Evolutionary conservation across 2,329 filamentous ascomycete genomes (phyloP).

Genomic region (Capronia coronata): DNA sequence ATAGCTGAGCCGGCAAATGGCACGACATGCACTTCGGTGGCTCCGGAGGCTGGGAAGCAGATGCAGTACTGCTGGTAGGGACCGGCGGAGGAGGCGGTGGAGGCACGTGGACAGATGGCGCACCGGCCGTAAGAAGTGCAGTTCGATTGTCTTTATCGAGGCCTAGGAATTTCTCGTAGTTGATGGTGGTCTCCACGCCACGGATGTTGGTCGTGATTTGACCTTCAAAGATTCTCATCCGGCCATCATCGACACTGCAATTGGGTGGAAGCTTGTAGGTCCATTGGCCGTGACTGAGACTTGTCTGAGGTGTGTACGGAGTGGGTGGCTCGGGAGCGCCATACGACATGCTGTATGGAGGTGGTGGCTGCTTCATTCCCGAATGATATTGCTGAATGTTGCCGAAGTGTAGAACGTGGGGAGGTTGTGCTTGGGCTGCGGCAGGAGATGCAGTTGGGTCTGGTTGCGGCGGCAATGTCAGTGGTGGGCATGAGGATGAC

Average conservation of each 20-base stretch:
- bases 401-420: constrained; percentile 3
- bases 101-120: not conserved
- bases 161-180: constrained; percentile 7
- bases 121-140: constrained; percentile 6
- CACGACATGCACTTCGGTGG: not conserved
- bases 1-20: not conserved
- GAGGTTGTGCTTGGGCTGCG: not conserved
- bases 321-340: not conserved
- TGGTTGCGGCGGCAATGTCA: constrained; percentile 6
- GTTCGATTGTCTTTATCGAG: constrained; percentile 7
- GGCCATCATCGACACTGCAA: not conserved
- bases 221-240: constrained; percentile 5
- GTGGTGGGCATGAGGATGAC: not conserved
- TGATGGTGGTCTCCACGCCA: constrained; percentile 14
- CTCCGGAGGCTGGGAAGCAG: not conserved
- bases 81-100: constrained; percentile 2
- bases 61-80: not conserved
- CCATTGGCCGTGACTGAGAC: constrained; percentile 3
- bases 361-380: not conserved
- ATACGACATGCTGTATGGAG: not conserved
- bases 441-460: not conserved
- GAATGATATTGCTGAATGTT: constrained; percentile 2
- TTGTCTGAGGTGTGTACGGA: constrained; percentile 2
- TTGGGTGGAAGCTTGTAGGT: not conserved
- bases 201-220: constrained; percentile 10